Base-by-base conservation (phyloP, 2,329 filamentous ascomycete species). In the Fusarium sp. region DNA sequence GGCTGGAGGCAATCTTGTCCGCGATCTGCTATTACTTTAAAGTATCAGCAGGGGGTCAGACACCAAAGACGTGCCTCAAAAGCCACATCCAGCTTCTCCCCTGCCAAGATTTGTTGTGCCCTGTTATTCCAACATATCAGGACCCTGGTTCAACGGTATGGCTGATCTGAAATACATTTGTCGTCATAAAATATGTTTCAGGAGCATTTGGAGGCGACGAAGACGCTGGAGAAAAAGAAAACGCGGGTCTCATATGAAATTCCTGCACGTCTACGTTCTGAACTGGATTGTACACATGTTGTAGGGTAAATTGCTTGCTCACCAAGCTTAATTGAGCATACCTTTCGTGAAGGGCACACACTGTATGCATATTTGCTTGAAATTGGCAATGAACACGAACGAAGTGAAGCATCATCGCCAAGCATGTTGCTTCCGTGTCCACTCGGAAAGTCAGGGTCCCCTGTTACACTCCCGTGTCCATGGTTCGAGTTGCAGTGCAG, bases 401-500 rank as follows among this genome's bases (percentile, higher is more conserved):
- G 28, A 44, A 23, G 23, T 6, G 44, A 46, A 64, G 49, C 66
- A 58, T 51, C 45, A 33, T 57, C 28, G 40, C 30, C 42, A 45
- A 44, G 31, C 50, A 31, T 36, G 40, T 54, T 66, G 28, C 62
- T 30, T 54, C 38, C 26, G 49, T 65, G 65, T 33, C 50, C 62
- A 62, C 53, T 42, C 47, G 31, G 37, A 37, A 44, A 37, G 50
- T 37, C 46, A 55, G 61, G 61, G 47, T 69, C 62, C 65, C 64
- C 53, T 72, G 68, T 7, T 55, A 37, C 34, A 38, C 60, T 71
- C 45, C 67, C 62, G 51, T 63, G 52, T 55, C 59, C 54, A 55
- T 60, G 55, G 68, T 56, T 60, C 61, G 57, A 67, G 60, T 63
- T 64, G 64, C 65, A 72, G 63, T 37, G 68, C 49, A 65, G 55